Conservation (phyloP, 2,329 filamentous ascomycete genomes). For the Ophiostoma angusticollis region DNA sequence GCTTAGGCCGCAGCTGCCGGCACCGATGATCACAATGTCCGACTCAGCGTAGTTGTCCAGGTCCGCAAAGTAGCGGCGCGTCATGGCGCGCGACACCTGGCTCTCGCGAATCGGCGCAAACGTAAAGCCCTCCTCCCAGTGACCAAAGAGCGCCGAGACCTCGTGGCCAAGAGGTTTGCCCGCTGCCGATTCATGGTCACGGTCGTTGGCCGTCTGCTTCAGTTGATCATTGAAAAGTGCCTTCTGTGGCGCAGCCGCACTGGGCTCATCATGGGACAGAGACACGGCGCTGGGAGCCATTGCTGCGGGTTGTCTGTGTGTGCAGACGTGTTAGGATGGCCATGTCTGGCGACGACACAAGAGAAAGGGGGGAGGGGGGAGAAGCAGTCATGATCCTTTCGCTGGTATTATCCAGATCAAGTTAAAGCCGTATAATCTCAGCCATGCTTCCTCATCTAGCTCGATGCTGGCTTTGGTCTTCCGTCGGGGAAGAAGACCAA, state of each 20-base stretch:
- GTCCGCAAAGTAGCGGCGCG: conserved; percentile 81
- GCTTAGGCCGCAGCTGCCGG: conserved; percentile 70
- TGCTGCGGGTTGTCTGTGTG: conserved; percentile 22
- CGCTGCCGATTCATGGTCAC: not conserved
- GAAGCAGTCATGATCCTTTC: conserved; percentile 99
- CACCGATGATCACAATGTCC: conserved; percentile 86
- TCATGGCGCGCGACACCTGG: conserved; percentile 89
- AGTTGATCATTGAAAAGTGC: conserved; percentile 30
- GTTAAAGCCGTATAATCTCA: conserved; percentile 28
- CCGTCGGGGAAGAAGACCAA: too few species aligned
- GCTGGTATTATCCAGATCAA: conserved; percentile 32
- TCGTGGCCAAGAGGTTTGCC: conserved; percentile 14
- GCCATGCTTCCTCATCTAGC: conserved; percentile 14
- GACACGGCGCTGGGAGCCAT: conserved; percentile 64
- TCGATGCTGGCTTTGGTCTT: too few species aligned
- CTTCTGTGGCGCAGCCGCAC: conserved; percentile 19
- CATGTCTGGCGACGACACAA: conserved; percentile 9
- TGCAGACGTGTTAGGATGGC: conserved; percentile 16
- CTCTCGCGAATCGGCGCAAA: conserved; percentile 84
- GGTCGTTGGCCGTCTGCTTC: not conserved
- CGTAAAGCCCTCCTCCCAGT: conserved; percentile 70
- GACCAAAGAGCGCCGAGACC: conserved; percentile 39
- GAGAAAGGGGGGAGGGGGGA: conserved; percentile 24
- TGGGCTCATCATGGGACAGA: conserved; percentile 6
- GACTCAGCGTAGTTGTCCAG: conserved; percentile 82